Percentiles rank a stretch among this genome's conserved stretches.
These are phyloP conservation scores for Saksenaea vasiformis DNA, from an alignment of 371 early-diverging fungal genomes.

Conservation along the genomic window DNA sequence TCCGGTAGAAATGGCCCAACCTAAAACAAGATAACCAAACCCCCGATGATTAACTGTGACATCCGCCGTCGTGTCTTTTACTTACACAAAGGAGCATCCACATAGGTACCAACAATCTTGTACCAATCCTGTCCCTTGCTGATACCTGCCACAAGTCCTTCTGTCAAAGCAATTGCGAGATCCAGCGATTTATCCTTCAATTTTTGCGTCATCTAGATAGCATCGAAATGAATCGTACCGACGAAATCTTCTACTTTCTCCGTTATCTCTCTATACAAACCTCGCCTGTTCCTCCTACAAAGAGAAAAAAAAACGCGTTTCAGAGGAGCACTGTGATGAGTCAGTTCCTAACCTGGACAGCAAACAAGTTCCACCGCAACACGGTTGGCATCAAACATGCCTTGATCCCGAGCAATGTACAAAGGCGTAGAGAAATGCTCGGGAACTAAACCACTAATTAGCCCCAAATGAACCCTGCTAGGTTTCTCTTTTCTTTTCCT, in stretches of 20 bases:
- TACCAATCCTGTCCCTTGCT: conserved; percentile 61
- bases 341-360: conserved; percentile 51
- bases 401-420: conserved; percentile 64
- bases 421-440: conserved; percentile 89
- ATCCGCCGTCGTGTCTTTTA: not conserved
- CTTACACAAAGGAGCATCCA: conserved; percentile 74
- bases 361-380: conserved; percentile 68
- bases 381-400: conserved; percentile 56
- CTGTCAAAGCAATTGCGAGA: conserved; percentile 83
- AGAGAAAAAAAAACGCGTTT: conserved; percentile 13
- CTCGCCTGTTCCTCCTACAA: conserved; percentile 67
- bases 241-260: not conserved
- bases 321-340: not conserved
- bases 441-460: conserved; percentile 57
- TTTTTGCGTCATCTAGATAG: conserved; percentile 76
- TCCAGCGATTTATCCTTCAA: conserved; percentile 73
- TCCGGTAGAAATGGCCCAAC: conserved; percentile 74
- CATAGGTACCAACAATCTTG: conserved; percentile 78
- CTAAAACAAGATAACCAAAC: conserved; percentile 25
- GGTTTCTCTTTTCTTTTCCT: too few relatives aligned
- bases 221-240: not conserved
- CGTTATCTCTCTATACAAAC: conserved; percentile 37
- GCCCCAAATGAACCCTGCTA: too few relatives aligned
- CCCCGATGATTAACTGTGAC: too few relatives aligned
- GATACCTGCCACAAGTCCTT: conserved; percentile 80